Percentiles rank a stretch among this genome's conserved stretches.
phyloP scores from a whole-genome alignment of 345 rosid genomes.

The Aurinia saxatilis region DNA sequence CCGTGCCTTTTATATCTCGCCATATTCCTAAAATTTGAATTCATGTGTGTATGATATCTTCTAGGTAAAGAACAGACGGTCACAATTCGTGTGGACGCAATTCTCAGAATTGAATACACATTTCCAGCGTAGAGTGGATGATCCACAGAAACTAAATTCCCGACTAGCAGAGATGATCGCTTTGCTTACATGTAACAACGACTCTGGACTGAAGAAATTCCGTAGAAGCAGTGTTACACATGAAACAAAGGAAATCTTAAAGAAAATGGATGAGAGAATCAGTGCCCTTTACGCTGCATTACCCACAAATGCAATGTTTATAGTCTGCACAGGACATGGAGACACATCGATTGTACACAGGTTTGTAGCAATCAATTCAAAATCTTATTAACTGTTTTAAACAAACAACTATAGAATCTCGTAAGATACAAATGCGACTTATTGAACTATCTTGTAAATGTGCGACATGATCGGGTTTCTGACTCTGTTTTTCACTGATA shows the following conservation, averaged over 20 bases:
- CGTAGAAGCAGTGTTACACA: slow-evolving; percentile 34
- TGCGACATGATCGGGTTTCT: not conserved
- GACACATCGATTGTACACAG: slow-evolving; percentile 77
- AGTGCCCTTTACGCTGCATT: slow-evolving; percentile 43
- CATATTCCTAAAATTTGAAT: too few relatives aligned
- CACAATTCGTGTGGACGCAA: slow-evolving; percentile 83
- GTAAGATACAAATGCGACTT: not conserved
- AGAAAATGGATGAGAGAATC: slow-evolving; percentile 48
- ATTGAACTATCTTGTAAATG: not conserved
- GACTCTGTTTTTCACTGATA: not conserved
- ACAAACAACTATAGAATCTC: not conserved
- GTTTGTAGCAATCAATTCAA: slow-evolving; percentile 29
- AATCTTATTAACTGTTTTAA: not conserved
- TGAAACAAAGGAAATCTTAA: slow-evolving; percentile 60
- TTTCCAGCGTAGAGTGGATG: slow-evolving; percentile 56
- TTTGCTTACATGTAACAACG: slow-evolving; percentile 60
- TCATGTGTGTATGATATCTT: slow-evolving; percentile 6
- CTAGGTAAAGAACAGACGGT: slow-evolving; percentile 61
- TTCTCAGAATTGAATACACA: slow-evolving; percentile 73
- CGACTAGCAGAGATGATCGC: slow-evolving; percentile 78
- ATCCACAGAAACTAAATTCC: slow-evolving; percentile 49
- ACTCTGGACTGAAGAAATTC: slow-evolving; percentile 32
- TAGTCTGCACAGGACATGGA: slow-evolving; percentile 96
- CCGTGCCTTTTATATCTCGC: not conserved
- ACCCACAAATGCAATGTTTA: slow-evolving; percentile 77